Evolutionary conservation across 2,329 filamentous ascomycete species (phyloP).

Genomic region (Epichloe coenophiala): DNA sequence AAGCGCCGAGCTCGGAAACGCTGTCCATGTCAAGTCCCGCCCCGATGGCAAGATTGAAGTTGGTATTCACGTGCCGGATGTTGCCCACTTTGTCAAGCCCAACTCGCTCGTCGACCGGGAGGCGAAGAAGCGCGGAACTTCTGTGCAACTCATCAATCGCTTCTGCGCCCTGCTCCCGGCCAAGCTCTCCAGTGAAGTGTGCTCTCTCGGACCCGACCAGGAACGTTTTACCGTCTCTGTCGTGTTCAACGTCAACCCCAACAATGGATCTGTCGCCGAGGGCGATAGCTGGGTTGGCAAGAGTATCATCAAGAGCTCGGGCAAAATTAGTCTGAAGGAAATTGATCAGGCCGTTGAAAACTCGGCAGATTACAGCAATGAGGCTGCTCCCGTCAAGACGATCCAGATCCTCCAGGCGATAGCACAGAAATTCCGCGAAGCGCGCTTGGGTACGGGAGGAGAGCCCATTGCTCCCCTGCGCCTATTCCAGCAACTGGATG

Average conservation of each 20-base stretch:
- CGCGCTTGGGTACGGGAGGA: slow-evolving; percentile 66
- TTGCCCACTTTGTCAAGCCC: slow-evolving; percentile 91
- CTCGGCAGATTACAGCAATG: slow-evolving; percentile 45
- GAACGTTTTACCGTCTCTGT: slow-evolving; percentile 87
- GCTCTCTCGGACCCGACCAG: slow-evolving; percentile 74
- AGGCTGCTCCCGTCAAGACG: slow-evolving; percentile 56
- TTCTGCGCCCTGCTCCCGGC: slow-evolving; percentile 77
- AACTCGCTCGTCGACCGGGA: slow-evolving; percentile 94
- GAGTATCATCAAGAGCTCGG: slow-evolving; percentile 80
- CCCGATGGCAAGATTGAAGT: slow-evolving; percentile 81
- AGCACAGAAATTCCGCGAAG: slow-evolving; percentile 80
- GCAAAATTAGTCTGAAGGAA: slow-evolving; percentile 72
- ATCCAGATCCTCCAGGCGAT: slow-evolving; percentile 71
- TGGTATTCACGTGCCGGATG: slow-evolving; percentile 87
- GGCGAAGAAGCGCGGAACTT: slow-evolving; percentile 93
- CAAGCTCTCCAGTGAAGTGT: slow-evolving; percentile 74
- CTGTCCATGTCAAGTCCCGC: slow-evolving; percentile 78
- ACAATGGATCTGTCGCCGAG: slow-evolving; percentile 65
- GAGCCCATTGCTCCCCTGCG: slow-evolving; percentile 75
- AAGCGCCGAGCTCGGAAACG: slow-evolving; percentile 78
- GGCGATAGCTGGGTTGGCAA: slow-evolving; percentile 91
- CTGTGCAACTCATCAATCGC: slow-evolving; percentile 86
- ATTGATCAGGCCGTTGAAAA: slow-evolving; percentile 71
- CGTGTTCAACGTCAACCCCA: slow-evolving; percentile 77
- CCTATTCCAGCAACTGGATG: slow-evolving; percentile 84